Base-by-base conservation (phyloP, 2,329 filamentous ascomycete species). In the Colletotrichum sp. region DNA sequence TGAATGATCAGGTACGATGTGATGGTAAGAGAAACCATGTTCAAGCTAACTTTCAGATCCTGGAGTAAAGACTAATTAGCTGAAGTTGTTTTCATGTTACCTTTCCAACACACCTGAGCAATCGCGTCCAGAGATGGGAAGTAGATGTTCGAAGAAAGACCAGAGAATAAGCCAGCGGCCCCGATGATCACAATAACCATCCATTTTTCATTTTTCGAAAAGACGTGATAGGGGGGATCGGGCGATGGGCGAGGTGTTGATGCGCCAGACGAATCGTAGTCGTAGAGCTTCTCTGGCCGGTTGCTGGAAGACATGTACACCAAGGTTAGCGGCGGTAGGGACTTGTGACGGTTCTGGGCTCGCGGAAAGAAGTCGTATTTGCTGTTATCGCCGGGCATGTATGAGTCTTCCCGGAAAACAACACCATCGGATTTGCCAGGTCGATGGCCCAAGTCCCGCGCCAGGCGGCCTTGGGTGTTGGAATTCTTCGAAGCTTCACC, bases 121-220 rank as follows among this genome's bases (percentile, higher is more conserved):
- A 89, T 83, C 3, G 81, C 76, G 62, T 84, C 81, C 6, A 89
- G 76, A 1, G 86, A 83, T 1, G 88, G 87, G 64, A 88, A 84
- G 80, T 90, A 90, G 64, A 91, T 89, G 73, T 87, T 89, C 34
- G 86, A 86, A 4, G 88, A 87, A 16, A 89, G 77, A 2, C 89
- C 89, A 4, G 89, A 90, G 81, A 91, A 90, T 30, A 90, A 81
- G 1, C 86, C 87, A 3, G 88, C 89, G 1, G 87, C 79, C 4
- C 88, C 86, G 21, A 89, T 86, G 67, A 88, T 87, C 79, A 86
- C 83, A 34, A 89, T 85, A 38, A 90, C 85, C 75, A 86, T 78
- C 73, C 85, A 83, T 78, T 89, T 90, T 77, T 86, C 81, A 14
- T 77, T 75, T 7, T 76, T 69, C 3, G 81, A 81, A 76, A 87